Evolutionary conservation across 768 basidiomycete genomes (phyloP), one percentile per base, ranked within the genome.

Genomic region (Collybia nuda): DNA sequence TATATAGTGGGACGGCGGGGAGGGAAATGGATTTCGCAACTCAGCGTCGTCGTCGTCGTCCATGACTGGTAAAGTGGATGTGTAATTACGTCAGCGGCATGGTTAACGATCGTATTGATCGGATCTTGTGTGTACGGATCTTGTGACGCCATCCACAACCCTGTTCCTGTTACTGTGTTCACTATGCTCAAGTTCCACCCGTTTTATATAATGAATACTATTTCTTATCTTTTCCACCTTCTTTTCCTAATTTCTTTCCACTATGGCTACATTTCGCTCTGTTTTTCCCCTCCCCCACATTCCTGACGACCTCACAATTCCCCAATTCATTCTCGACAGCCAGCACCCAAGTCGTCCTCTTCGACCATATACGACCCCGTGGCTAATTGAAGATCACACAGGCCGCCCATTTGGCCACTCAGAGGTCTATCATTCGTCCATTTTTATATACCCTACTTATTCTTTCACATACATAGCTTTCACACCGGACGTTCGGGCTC

Each of bases 21-120:
- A 89, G 21, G 93, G 93, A 64, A 95, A 96, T 8, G 89, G 90
- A 67, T 90, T 92, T 60, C 86, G 81, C 40, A 92, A 74, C 58
- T 90, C 88, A 48, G 84, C 77, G 48, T 86, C 85, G 54, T 90
- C 85, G 52, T 88, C 85, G 60, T 85, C 82, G 81, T 85, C 85
- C 54, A 48, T 58, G 6, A 21, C n/a, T n/a, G 23, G 28, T 9
- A 17, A 12, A 22, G 6, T 24, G 32, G 14, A 12, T 6, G 8
- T 17, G 11, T 28, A 21, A 15, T 46, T 46, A 46, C 32, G 32
- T 46, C 44, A 46, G 29, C 23, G 21, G 18, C 4, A 40, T 18
- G 11, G 4, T 40, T 9, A 17, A 15, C 3, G 8, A 15, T 41
- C 15, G 19, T 3, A 44, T n/a, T 15, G 18, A 44, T 32, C 32